Conservation (phyloP, 116 monocot species). For the Zostera marina region DNA sequence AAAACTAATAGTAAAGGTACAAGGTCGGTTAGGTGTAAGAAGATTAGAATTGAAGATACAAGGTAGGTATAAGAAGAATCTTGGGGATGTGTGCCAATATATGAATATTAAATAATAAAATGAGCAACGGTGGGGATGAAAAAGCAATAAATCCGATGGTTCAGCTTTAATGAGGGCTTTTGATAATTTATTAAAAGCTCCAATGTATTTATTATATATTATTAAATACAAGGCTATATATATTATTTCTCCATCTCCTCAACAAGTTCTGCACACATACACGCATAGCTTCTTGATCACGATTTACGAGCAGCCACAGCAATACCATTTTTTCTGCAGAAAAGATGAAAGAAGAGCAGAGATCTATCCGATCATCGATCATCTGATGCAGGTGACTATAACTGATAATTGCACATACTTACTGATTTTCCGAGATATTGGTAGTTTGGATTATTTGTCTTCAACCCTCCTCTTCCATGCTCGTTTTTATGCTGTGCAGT, state of each 20-base stretch:
- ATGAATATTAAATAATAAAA: too few relatives aligned
- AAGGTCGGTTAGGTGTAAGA: too few relatives aligned
- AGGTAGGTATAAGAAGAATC: too few relatives aligned
- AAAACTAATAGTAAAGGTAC: too few relatives aligned
- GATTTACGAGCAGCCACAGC: neutral
- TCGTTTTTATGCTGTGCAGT: slow-evolving; percentile 2
- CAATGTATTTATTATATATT: too few relatives aligned
- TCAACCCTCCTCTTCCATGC: neutral
- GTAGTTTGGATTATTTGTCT: slow-evolving; percentile 1
- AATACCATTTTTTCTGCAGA: slow-evolving; percentile 7
- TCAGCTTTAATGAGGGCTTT: too few relatives aligned
- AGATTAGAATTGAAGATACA: too few relatives aligned
- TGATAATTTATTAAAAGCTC: too few relatives aligned
- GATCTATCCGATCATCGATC: neutral
- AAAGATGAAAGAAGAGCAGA: neutral
- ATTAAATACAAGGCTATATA: neutral
- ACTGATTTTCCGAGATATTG: slow-evolving; percentile 5
- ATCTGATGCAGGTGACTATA: neutral
- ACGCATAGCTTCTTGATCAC: neutral
- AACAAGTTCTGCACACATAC: neutral
- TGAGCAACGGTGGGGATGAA: too few relatives aligned
- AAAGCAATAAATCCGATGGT: too few relatives aligned
- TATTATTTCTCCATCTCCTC: too few relatives aligned
- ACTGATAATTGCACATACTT: neutral
- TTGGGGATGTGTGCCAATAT: too few relatives aligned